Base-by-base conservation (phyloP, 306 rosid genomes). In the cucumber (Cucumis sativus) region DNA sequence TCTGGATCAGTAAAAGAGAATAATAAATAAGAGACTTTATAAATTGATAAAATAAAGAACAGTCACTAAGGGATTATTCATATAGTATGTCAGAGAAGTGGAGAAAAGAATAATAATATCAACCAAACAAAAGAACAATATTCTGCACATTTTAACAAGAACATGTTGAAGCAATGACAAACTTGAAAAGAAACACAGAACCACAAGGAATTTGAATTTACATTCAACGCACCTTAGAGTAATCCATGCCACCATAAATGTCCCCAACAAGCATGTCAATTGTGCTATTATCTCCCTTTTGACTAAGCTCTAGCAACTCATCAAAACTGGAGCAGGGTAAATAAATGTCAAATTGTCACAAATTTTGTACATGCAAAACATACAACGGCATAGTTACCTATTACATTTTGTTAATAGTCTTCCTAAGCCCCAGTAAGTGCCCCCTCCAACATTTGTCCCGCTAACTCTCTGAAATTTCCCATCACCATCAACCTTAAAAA, bases 261-360 rank as follows among this genome's bases (percentile, higher is more conserved):
- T 96, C 99, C 84, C 99, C 99, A 52, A 96, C 99, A 83, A 96
- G 98, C 99, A 96, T 96, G 87, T 96, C 99, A 80, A 90, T 88
- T 58, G 91, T 73, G 25, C 99, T 82, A 82, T 96, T 96, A 80
- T 96, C 97, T 79, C 99, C 99, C 82, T 84, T 85, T 82, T 96
- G 99, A 85, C 96, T 96, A 83, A 96, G 88, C 96, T 96, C 99
- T 71, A 96, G 84, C 89, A 96, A 86, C 86, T 96, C 99, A 79
- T 96, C 98, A 84, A 96, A 96, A 83, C 99, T 96, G 88, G 76
- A 78, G 51, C 37, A 45, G 28, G 77, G 64, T 10, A 79, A 83
- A 82, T 77, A 81, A 85, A 83, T 52, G 69, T 72, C 82, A 87
- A 61, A 74, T 15, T 75, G 23, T 33, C 39, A 71, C 78, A 81